A percentile compares a stretch with the other conserved stretches of the same genome.
These are phyloP conservation scores for Kalanchoe fedtschenkoi DNA, from an alignment of 164 flowering plant genomes.

Conservation along the genomic window DNA sequence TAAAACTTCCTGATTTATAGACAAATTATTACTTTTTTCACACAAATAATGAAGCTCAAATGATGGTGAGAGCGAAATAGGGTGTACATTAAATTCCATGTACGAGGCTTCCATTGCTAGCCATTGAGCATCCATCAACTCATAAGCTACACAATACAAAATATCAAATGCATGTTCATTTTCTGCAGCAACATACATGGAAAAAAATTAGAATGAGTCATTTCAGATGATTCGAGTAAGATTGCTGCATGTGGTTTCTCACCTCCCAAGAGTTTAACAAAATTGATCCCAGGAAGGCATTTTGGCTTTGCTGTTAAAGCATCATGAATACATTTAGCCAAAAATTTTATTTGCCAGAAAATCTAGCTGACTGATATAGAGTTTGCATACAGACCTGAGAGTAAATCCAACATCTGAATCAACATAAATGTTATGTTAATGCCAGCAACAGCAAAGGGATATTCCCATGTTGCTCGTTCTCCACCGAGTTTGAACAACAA, in stretches of 20 bases:
- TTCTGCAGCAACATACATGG: constrained; percentile 38
- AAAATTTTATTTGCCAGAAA: not conserved
- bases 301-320: constrained; percentile 66
- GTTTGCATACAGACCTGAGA: constrained; percentile 41
- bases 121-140: constrained; percentile 98
- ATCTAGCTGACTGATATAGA: not conserved
- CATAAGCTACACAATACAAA: constrained; percentile 75
- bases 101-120: constrained; percentile 95
- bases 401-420: constrained; percentile 85
- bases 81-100: constrained; percentile 86
- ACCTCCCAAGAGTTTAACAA: constrained; percentile 74
- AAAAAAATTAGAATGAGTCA: not conserved
- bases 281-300: constrained; percentile 67
- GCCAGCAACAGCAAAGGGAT: constrained; percentile 99
- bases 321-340: not conserved
- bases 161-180: constrained; percentile 86
- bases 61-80: constrained; percentile 16
- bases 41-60: not conserved
- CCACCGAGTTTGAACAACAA: constrained; percentile 73
- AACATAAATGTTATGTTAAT: constrained; percentile 87
- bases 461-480: constrained; percentile 88
- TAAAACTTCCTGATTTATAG: constrained; percentile 59
- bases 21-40: not conserved
- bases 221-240: constrained; percentile 1
- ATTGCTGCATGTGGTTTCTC: not conserved